Evolutionary conservation across 2,329 filamentous ascomycete genomes (phyloP).

Genomic region (Diaporthe sp.): DNA sequence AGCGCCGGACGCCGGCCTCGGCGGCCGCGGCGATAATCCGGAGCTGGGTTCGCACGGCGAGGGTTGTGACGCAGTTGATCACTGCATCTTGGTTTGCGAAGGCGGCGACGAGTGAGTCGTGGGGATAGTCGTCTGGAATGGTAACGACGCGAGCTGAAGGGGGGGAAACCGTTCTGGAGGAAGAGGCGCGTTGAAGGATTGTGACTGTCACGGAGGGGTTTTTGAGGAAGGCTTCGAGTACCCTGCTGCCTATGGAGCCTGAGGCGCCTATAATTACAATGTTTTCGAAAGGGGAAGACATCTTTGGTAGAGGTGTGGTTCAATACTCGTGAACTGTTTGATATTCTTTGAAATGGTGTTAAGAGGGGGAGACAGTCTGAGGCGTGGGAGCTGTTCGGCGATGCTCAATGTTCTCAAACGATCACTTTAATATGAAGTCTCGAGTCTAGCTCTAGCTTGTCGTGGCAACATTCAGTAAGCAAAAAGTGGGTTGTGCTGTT

Average conservation of each 20-base stretch:
- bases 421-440: background rate
- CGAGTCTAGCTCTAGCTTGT: no score
- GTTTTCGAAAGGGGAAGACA: conserved; percentile 14
- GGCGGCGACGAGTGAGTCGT: conserved; percentile 43
- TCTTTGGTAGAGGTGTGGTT: background rate
- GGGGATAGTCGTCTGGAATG: conserved; percentile 48
- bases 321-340: no score
- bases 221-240: conserved; percentile 12
- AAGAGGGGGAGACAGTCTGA: background rate
- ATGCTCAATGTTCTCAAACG: background rate
- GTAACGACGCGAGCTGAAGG: conserved; percentile 43
- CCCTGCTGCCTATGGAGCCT: background rate
- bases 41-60: conserved; percentile 56
- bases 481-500: background rate
- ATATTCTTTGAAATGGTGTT: background rate
- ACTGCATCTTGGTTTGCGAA: conserved; percentile 48
- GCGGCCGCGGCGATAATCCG: conserved; percentile 68
- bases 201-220: background rate
- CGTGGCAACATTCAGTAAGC: background rate
- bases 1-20: conserved; percentile 66
- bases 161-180: conserved; percentile 43
- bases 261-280: conserved; percentile 12
- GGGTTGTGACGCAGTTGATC: conserved; percentile 58
- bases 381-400: background rate
- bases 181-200: conserved; percentile 46